Conservation (phyloP, 1,284 basidiomycete species). For the Naganishia sp. region DNA sequence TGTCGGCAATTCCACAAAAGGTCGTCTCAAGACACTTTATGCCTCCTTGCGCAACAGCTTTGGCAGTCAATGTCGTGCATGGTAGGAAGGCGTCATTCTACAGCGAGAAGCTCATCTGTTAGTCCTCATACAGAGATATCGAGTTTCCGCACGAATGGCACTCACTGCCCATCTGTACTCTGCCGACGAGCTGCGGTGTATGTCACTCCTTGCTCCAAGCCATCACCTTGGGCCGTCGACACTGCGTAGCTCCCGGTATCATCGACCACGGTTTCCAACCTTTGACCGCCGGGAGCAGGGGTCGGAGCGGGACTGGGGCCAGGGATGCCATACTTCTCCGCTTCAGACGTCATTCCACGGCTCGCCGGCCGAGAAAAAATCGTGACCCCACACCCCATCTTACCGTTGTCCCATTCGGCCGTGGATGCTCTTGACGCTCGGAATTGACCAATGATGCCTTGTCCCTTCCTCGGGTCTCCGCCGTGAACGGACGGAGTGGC, state of each 20-base stretch:
- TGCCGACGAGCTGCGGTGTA: constrained; percentile 5
- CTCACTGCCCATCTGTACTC: not conserved
- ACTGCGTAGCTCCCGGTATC: not conserved
- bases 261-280: no score
- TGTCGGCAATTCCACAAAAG: no score
- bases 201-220: constrained; percentile 11
- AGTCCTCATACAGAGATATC: no score
- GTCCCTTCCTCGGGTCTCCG: constrained; percentile 10
- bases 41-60: no score
- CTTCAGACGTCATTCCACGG: not conserved
- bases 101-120: no score
- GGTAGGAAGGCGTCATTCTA: no score
- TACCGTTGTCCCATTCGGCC: constrained; percentile 15
- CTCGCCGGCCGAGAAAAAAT: constrained; percentile 18
- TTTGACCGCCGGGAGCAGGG: no score
- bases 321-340: constrained; percentile 12
- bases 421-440: constrained; percentile 24
- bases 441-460: constrained; percentile 32
- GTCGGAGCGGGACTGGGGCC: not conserved
- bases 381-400: constrained; percentile 6
- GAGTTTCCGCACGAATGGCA: no score
- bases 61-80: no score
- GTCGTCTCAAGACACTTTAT: no score
- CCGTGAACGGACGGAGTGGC: constrained; percentile 16
- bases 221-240: constrained; percentile 4